Conservation (phyloP, 176 grass and related monocot genomes). For the Triticum monococcum region DNA sequence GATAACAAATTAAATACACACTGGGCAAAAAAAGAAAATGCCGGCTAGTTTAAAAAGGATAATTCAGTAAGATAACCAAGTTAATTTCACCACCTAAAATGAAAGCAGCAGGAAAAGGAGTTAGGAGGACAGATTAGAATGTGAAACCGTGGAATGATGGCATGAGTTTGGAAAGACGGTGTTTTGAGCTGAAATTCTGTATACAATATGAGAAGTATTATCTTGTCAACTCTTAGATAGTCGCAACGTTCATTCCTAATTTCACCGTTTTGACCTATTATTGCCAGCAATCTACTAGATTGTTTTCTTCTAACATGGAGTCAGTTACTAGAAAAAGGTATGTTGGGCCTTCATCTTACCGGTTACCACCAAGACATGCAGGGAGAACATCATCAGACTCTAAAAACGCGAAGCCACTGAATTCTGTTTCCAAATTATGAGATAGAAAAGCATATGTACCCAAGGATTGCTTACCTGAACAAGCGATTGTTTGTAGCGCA, state of each 20-base stretch:
- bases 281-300: too few relatives aligned
- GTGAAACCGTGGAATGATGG: not conserved
- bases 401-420: not conserved
- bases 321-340: too few relatives aligned
- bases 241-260: not conserved
- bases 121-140: not conserved
- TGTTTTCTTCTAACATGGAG: too few relatives aligned
- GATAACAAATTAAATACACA: too few relatives aligned
- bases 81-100: not conserved
- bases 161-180: not conserved
- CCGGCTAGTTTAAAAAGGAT: not conserved
- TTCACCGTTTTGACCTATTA: too few relatives aligned
- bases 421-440: not conserved
- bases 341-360: too few relatives aligned
- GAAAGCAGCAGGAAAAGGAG: not conserved
- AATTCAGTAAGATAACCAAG: conserved; percentile 1
- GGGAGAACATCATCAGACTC: not conserved
- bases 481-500: conserved; percentile 89
- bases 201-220: not conserved
- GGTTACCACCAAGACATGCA: too few relatives aligned
- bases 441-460: too few relatives aligned
- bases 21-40: too few relatives aligned
- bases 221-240: too few relatives aligned
- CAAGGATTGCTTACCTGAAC: conserved; percentile 56
- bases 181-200: not conserved